Conservation (phyloP, 2,329 filamentous ascomycete species). For the Elsinoe necatrix region DNA sequence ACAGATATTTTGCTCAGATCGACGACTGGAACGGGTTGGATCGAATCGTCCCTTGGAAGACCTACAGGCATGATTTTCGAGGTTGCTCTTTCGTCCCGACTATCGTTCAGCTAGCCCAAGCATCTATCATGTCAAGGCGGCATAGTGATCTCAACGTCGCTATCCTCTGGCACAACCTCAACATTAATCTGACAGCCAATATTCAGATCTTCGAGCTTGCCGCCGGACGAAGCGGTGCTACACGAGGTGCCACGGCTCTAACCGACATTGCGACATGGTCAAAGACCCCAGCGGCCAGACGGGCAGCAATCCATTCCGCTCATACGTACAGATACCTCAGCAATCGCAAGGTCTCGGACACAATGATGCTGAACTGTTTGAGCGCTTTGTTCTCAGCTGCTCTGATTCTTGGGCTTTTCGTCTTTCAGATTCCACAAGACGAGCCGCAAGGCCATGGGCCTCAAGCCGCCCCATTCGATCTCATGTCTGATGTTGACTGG, state of each 20-base stretch:
- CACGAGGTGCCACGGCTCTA: conserved; percentile 40
- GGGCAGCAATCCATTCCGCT: conserved; percentile 45
- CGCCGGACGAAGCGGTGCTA: conserved; percentile 42
- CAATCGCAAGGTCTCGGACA: conserved; percentile 45
- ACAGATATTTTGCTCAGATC: conserved; percentile 18
- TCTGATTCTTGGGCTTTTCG: conserved; percentile 44
- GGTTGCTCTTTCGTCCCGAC: conserved; percentile 35
- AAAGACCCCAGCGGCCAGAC: conserved; percentile 41
- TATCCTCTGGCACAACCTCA: conserved; percentile 46
- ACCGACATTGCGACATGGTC: conserved; percentile 45
- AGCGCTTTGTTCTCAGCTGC: conserved; percentile 44
- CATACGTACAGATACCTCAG: conserved; percentile 45
- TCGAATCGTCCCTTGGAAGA: conserved; percentile 25
- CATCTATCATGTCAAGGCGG: conserved; percentile 36
- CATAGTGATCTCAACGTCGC: conserved; percentile 42
- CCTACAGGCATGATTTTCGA: conserved; percentile 41
- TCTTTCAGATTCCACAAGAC: conserved; percentile 38
- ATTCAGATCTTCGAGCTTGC: conserved; percentile 46
- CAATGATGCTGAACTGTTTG: conserved; percentile 44
- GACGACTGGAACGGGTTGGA: conserved; percentile 19
- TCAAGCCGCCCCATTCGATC: conserved; percentile 32
- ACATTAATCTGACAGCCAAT: conserved; percentile 45
- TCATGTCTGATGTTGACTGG: conserved; percentile 46
- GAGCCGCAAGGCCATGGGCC: conserved; percentile 22
- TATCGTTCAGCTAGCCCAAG: conserved; percentile 30